Base-by-base conservation (phyloP, 352 stramenopile species). In the Phytopythium chamaehyphon region DNA sequence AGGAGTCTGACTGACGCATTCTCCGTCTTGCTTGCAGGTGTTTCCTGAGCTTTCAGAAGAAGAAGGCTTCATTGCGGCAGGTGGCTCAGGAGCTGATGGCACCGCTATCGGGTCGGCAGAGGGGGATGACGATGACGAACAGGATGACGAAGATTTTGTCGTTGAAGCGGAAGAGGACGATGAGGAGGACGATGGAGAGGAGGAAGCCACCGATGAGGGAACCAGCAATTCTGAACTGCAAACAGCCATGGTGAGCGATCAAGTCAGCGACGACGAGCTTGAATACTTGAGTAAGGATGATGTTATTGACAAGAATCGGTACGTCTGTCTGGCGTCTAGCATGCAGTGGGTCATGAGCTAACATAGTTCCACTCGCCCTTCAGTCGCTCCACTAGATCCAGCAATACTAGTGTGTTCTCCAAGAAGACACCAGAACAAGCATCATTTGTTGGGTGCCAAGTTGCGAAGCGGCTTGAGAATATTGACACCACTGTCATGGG, bases 131-230 rank as follows among this genome's bases (percentile, higher is more conserved):
- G 71, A 73, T 35, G 65, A 78, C 6, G 70, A 85, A 15, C 69
- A 84, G 44, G 68, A 77, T 0, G 70, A 86, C 1, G 76, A 83
- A 14, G 66, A 83, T 19, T 77, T 82, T 52, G 73, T 79, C 7
- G 56, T 68, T 46, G 60, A 72, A 1, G 64, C 62, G 1, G 55
- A 79, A 1, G 61, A 63, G 3, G 55, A 49, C 15, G 28, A 28
- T 1, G 55, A 48, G 1, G 43, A 44, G 16, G 43, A 45, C 31
- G 50, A 40, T 14, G 18, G 42, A 6, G 58, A 58, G 23, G 43
- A 49, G 43, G 24, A 49, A 19, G 43, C 2, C 21, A 15, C 14
- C 42, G 11, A 36, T 9, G 42, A 22, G 31, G 6, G 22, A 36
- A 26, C n/a, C 2, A 5, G 1, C 16, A n/a, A n/a, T n/a, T 22